Evolutionary conservation across 768 basidiomycete species (phyloP).

Genomic region (Russula lepida): DNA sequence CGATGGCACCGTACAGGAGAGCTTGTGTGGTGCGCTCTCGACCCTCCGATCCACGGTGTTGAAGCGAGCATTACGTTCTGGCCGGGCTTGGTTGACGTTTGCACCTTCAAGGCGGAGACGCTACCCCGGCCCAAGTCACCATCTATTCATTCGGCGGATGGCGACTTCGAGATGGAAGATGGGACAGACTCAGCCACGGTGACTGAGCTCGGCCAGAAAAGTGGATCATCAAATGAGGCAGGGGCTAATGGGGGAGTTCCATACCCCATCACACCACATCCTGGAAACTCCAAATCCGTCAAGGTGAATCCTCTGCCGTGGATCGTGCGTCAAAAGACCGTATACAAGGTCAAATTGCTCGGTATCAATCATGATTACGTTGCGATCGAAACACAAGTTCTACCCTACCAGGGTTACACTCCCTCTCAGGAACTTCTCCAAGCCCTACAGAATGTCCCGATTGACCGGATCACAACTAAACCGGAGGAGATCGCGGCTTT

Average conservation of each 20-base stretch:
- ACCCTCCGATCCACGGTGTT: slow-evolving; percentile 39
- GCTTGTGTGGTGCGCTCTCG: slow-evolving; percentile 60
- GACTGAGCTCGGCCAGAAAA: neutral
- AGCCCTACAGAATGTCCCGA: slow-evolving; percentile 29
- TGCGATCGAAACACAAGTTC: slow-evolving; percentile 47
- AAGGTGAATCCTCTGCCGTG: slow-evolving; percentile 34
- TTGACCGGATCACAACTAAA: slow-evolving; percentile 21
- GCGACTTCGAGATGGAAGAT: slow-evolving; percentile 21
- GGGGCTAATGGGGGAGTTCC: neutral
- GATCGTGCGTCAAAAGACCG: slow-evolving; percentile 49
- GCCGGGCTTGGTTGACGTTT: slow-evolving; percentile 63
- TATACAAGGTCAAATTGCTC: slow-evolving; percentile 63
- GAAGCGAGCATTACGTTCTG: slow-evolving; percentile 53
- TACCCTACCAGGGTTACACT: slow-evolving; percentile 68
- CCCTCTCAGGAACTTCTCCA: slow-evolving; percentile 45
- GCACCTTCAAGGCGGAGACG: slow-evolving; percentile 40
- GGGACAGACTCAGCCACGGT: neutral
- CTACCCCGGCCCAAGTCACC: slow-evolving; percentile 25
- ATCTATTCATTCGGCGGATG: slow-evolving; percentile 18
- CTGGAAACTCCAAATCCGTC: neutral
- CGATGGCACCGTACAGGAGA: slow-evolving; percentile 64
- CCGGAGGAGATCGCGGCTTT: slow-evolving; percentile 37
- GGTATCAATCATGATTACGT: slow-evolving; percentile 43
- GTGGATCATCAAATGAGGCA: neutral
- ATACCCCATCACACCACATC: slow-evolving; percentile 9